Evolutionary conservation across 139 green algal species (phyloP).

Genomic region (Chlorella sp.): DNA sequence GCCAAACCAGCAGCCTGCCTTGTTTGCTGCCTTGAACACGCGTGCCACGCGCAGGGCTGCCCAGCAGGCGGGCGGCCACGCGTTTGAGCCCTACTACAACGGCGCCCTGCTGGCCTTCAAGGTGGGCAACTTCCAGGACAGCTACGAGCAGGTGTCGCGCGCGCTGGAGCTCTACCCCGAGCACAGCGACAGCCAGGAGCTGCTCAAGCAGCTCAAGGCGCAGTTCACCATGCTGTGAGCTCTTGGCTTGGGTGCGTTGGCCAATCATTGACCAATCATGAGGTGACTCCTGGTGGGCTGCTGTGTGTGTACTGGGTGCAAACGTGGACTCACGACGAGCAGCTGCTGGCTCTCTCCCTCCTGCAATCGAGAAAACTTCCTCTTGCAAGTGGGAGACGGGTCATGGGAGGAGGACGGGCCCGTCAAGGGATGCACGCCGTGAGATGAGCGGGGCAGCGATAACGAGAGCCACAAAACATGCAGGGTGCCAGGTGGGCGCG

Average conservation of each 20-base stretch:
- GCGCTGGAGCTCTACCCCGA: conserved; percentile 52
- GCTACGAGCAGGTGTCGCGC: conserved; percentile 30
- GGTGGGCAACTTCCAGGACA: conserved; percentile 56
- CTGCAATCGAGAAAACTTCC: neutral
- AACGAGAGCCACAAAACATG: no score
- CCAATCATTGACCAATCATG: no score
- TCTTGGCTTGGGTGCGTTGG: no score
- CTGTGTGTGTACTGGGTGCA: neutral
- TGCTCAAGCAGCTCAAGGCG: conserved; percentile 53
- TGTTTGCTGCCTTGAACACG: neutral
- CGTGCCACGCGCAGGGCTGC: neutral
- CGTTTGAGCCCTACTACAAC: conserved; percentile 75
- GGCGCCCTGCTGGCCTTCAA: conserved; percentile 57
- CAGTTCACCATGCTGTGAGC: conserved; percentile 51
- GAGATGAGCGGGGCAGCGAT: no score
- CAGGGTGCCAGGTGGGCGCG: no score
- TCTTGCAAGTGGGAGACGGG: neutral
- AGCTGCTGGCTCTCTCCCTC: neutral
- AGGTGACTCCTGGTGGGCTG: no score
- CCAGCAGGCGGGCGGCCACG: conserved; percentile 1
- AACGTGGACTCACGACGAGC: neutral
- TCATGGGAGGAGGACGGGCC: neutral
- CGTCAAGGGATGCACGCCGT: neutral
- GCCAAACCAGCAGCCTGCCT: no score
- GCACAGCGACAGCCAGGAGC: conserved; percentile 62